A percentile compares a stretch with the other conserved stretches of the same genome.
These are phyloP conservation scores for Pythium dissimile DNA, from an alignment of 352 stramenopile genomes.

Conservation along the genomic window DNA sequence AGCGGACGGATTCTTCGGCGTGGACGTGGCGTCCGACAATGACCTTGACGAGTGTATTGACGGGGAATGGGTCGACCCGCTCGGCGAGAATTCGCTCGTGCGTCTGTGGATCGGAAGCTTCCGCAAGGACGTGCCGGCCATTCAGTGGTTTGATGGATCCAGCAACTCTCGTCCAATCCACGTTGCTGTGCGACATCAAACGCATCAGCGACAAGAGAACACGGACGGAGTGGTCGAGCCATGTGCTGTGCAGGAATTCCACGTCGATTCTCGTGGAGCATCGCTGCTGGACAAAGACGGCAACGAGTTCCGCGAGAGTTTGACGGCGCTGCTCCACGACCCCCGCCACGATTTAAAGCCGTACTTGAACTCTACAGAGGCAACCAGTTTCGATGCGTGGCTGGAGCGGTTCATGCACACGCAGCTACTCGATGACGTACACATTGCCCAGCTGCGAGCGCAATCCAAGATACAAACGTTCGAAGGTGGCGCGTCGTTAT, in stretches of 20 bases:
- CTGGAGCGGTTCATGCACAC: constrained; percentile 14
- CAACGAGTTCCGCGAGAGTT: constrained; percentile 27
- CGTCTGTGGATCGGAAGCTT: constrained; percentile 75
- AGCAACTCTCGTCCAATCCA: not conserved
- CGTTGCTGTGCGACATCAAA: constrained; percentile 3
- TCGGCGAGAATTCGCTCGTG: constrained; percentile 26
- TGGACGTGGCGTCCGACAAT: constrained; percentile 28
- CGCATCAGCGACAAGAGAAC: not conserved
- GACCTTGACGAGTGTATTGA: constrained; percentile 54
- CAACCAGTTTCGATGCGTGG: constrained; percentile 19
- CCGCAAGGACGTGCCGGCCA: constrained; percentile 38
- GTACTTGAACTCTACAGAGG: constrained; percentile 38
- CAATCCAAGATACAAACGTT: constrained; percentile 20
- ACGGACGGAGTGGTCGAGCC: not conserved
- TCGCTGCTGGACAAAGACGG: constrained; percentile 53
- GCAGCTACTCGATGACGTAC: constrained; percentile 7
- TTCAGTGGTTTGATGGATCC: constrained; percentile 39
- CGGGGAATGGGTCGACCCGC: constrained; percentile 58
- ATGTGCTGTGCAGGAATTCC: not conserved
- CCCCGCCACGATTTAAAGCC: constrained; percentile 20
- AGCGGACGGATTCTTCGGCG: constrained; percentile 64
- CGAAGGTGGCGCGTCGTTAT: constrained; percentile 18
- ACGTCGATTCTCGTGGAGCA: constrained; percentile 25
- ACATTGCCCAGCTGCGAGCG: constrained; percentile 5
- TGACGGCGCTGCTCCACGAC: constrained; percentile 28